These are phyloP conservation scores for Suillus bovinus DNA, from an alignment of 768 basidiomycete genomes.

Conservation along the genomic window DNA sequence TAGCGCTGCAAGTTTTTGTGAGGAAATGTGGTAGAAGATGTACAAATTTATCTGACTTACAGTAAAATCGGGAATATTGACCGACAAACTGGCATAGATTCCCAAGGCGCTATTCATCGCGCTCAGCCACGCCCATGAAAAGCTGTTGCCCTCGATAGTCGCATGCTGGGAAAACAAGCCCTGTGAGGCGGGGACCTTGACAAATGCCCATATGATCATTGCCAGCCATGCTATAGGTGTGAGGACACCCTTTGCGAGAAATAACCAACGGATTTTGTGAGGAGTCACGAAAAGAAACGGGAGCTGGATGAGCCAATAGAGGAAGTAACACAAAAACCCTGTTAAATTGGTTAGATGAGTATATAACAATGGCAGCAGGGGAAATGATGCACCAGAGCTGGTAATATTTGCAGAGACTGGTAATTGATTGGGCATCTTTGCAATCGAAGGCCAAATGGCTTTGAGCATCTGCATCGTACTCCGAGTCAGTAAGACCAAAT, in stretches of 20 bases:
- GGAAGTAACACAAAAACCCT: conserved; percentile 75
- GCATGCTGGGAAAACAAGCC: conserved; percentile 61
- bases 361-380: not conserved
- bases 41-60: conserved; percentile 21
- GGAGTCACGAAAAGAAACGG: conserved; percentile 78
- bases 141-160: conserved; percentile 50
- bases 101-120: conserved; percentile 79
- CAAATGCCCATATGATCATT: conserved; percentile 79
- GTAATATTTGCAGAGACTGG: conserved; percentile 60
- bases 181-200: conserved; percentile 57
- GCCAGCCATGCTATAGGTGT: conserved; percentile 67
- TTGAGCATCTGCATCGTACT: conserved; percentile 55
- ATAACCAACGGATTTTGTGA: conserved; percentile 75
- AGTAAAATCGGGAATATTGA: conserved; percentile 88
- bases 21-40: conserved; percentile 4
- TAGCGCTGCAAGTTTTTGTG: conserved; percentile 51
- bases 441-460: conserved; percentile 80
- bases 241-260: conserved; percentile 64
- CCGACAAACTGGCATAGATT: conserved; percentile 67
- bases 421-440: conserved; percentile 64
- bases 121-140: conserved; percentile 77
- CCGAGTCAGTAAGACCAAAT: not conserved
- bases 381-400: conserved; percentile 45
- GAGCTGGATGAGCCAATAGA: conserved; percentile 78
- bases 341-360: conserved; percentile 1